Evolutionary conservation across 2,329 filamentous ascomycete genomes (phyloP).

Genomic region (Epichloe sibirici): DNA sequence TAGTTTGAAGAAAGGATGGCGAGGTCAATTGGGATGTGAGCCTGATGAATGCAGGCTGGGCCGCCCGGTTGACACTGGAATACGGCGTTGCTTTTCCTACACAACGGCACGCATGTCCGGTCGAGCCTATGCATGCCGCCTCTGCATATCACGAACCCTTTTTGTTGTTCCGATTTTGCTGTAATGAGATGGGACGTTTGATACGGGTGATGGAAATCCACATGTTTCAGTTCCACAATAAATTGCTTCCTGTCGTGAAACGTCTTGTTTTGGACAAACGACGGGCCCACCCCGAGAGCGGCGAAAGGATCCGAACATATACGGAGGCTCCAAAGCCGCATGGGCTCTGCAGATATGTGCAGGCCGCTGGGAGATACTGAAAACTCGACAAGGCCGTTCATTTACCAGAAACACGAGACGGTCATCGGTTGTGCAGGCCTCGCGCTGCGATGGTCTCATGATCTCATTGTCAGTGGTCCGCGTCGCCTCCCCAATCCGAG

Average conservation of each 20-base stretch:
- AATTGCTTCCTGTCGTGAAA: no score
- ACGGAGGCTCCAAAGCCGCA: not conserved
- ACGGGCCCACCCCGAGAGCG: no score
- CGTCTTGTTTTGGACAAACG: no score
- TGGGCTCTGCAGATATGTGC: not conserved
- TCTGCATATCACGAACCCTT: not conserved
- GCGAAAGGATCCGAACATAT: not conserved
- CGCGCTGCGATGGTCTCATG: no score
- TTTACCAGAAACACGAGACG: no score
- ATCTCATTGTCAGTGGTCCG: no score
- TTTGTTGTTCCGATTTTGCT: not conserved
- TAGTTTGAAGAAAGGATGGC: constrained; percentile 37
- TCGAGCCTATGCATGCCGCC: not conserved
- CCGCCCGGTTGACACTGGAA: constrained; percentile 42
- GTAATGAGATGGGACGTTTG: not conserved
- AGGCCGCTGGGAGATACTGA: not conserved
- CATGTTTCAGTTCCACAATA: no score
- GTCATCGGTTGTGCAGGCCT: no score
- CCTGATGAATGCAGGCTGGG: constrained; percentile 41
- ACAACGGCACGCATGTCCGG: constrained; percentile 24
- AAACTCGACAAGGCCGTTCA: no score
- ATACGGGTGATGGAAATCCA: no score
- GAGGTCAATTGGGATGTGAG: constrained; percentile 44
- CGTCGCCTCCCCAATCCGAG: not conserved
- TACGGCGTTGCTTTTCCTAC: constrained; percentile 44